Conservation (phyloP, 2,329 filamentous ascomycete genomes). For the Stachybotrys chartarum region DNA sequence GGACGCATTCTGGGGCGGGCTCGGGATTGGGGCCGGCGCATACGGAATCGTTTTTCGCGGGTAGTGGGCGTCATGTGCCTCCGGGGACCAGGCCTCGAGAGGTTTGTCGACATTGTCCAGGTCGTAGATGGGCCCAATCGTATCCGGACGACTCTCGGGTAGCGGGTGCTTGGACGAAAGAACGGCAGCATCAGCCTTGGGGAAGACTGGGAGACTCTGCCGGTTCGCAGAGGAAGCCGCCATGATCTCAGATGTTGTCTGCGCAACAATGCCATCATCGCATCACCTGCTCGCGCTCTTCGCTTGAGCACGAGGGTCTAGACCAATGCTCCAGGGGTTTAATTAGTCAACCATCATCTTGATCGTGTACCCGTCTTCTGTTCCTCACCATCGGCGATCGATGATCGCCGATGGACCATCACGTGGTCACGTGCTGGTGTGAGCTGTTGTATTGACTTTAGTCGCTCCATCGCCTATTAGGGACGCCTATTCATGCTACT, state of each 20-base stretch:
- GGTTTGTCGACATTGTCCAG: slow-evolving; percentile 6
- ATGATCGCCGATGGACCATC: too few species aligned
- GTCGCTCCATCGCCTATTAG: too few species aligned
- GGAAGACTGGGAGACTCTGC: slow-evolving; percentile 11
- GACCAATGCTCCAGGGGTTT: too few species aligned
- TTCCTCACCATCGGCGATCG: too few species aligned
- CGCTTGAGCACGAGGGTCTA: too few species aligned
- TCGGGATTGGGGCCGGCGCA: slow-evolving; percentile 7
- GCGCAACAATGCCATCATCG: neutral
- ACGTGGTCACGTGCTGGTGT: too few species aligned
- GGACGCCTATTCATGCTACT: too few species aligned
- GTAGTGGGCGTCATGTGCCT: slow-evolving; percentile 2
- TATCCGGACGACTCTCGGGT: slow-evolving; percentile 7
- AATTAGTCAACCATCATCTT: too few species aligned
- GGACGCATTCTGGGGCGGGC: neutral
- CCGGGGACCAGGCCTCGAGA: slow-evolving; percentile 7
- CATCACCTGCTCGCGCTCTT: neutral
- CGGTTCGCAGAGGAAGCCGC: neutral
- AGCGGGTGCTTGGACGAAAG: slow-evolving; percentile 9
- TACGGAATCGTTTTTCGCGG: slow-evolving; percentile 5
- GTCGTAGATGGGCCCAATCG: slow-evolving; percentile 13
- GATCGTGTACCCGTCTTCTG: too few species aligned
- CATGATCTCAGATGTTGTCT: neutral
- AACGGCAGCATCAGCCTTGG: slow-evolving; percentile 15
- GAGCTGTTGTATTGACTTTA: too few species aligned